Evolutionary conservation across 306 rosid species (phyloP), one percentile per base, ranked within the genome.

Genomic region (Lagenaria siceraria): DNA sequence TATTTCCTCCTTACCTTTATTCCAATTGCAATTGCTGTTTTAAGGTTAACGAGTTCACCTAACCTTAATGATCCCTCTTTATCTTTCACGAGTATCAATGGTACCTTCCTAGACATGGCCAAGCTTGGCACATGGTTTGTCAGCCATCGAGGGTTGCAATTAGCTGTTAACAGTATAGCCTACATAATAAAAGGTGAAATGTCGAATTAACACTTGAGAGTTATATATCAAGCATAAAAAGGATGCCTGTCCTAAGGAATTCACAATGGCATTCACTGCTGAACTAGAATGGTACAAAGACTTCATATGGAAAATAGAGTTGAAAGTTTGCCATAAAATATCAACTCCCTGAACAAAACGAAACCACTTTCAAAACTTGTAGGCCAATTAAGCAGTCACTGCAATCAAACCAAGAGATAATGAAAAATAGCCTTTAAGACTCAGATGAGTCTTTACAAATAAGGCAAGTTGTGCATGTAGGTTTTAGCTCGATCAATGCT

Each of bases 11-110:
- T 73, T 58, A 91, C 97, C 98, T 91, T 93, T 59, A 93, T 75
- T 69, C 98, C 98, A 56, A 91, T 75, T n/a, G 96, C 92, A 79
- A 93, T 86, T 54, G 97, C 92, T n/a, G 96, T 91, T 85, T 86
- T 93, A 56, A 91, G 82, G 43, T 86, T 86, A 29, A 91, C 83
- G 58, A 93, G 90, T 78, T 86, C 90, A 74, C 93, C 97, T 80
- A 93, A 83, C 85, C 93, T 86, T 62, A 93, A 79, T 75, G 92
- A 93, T 74, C 93, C 97, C 33, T 81, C 80, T 74, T 89, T 82
- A 76, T 89, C 93, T 77, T 84, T 91, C 77, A 91, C 85, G 74
- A 87, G 86, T 76, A 89, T 81, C 76, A 89, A 53, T 1, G 96
- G 97, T 29, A 91, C 91, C 53, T 78, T 79, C 87, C 91, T 88